Percentiles rank a stretch among this genome's conserved stretches.
Conservation (phyloP, 2,329 filamentous ascomycete genomes). For the Sporothrix pallida region DNA sequence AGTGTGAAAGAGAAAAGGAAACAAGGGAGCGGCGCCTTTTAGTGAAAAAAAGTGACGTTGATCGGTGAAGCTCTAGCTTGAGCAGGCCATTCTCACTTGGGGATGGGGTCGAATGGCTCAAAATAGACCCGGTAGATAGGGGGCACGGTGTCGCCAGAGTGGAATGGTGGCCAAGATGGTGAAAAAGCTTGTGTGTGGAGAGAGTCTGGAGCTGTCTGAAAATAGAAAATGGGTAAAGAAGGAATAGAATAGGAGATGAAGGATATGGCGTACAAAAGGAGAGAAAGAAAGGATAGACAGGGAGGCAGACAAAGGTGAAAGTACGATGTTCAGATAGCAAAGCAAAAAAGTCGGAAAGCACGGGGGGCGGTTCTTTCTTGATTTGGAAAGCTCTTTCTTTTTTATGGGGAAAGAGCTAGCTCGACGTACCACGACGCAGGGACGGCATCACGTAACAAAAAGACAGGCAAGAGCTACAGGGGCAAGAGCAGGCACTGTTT, state of each 20-base stretch:
- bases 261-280: background rate
- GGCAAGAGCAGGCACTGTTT: background rate
- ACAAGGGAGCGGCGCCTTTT: background rate
- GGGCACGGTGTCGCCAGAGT: background rate
- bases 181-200: background rate
- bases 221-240: too few relatives aligned
- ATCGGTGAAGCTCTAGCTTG: slow-evolving; percentile 16
- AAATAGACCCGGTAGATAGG: slow-evolving; percentile 21
- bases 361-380: slow-evolving; percentile 19
- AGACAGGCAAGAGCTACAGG: slow-evolving; percentile 12
- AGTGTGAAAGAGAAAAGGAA: background rate
- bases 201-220: background rate
- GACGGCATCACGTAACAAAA: too few relatives aligned
- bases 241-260: too few relatives aligned
- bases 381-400: slow-evolving; percentile 25
- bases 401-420: slow-evolving; percentile 28
- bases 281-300: slow-evolving; percentile 3
- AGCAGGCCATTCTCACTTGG: slow-evolving; percentile 23
- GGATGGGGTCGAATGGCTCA: slow-evolving; percentile 13
- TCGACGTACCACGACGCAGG: background rate
- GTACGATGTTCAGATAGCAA: slow-evolving; percentile 2
- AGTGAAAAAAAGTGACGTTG: slow-evolving; percentile 7
- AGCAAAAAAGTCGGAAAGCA: slow-evolving; percentile 9
- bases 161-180: slow-evolving; percentile 1
- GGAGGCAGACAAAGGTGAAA: background rate